Percentiles rank a stretch among this genome's conserved stretches.
Evolutionary conservation across 495 filamentous ascomycete species (phyloP).

Genomic region (Tuber brumale): DNA sequence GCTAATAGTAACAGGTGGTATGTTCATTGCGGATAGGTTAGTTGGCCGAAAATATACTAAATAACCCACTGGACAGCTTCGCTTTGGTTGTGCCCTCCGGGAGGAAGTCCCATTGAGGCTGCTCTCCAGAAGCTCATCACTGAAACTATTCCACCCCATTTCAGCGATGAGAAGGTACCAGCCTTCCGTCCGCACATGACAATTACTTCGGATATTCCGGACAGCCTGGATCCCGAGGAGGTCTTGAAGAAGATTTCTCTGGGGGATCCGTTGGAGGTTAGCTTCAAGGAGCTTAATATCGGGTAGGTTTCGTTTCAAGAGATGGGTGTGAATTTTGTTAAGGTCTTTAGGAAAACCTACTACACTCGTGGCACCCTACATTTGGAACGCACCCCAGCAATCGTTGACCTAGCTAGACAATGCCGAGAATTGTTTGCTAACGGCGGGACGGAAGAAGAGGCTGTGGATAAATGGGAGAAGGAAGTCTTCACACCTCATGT

Average conservation of each 20-base stretch:
- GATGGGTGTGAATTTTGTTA: neutral
- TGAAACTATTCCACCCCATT: conserved; percentile 35
- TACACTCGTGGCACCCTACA: conserved; percentile 38
- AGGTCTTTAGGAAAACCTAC: conserved; percentile 27
- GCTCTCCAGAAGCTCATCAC: conserved; percentile 25
- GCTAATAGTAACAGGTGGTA: neutral
- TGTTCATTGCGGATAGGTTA: neutral
- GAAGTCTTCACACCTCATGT: conserved; percentile 36
- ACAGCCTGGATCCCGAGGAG: conserved; percentile 22
- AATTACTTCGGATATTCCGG: conserved; percentile 28
- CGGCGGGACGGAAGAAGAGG: conserved; percentile 18
- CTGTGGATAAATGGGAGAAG: conserved; percentile 24
- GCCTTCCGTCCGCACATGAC: conserved; percentile 37
- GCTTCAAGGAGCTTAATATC: conserved; percentile 27
- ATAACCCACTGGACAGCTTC: conserved; percentile 10
- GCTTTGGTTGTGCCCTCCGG: conserved; percentile 37
- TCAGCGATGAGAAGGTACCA: conserved; percentile 29
- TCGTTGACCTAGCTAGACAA: conserved; percentile 33
- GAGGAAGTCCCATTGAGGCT: conserved; percentile 23
- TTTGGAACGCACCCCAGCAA: conserved; percentile 24
- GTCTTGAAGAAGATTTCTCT: conserved; percentile 22
- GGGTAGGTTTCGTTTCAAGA: conserved; percentile 20
- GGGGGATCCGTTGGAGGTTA: conserved; percentile 7
- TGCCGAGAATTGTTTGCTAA: conserved; percentile 33
- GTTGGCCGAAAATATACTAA: neutral